Evolutionary conservation across 1,284 basidiomycete genomes (phyloP).

Genomic region (Ganoderma boninense): DNA sequence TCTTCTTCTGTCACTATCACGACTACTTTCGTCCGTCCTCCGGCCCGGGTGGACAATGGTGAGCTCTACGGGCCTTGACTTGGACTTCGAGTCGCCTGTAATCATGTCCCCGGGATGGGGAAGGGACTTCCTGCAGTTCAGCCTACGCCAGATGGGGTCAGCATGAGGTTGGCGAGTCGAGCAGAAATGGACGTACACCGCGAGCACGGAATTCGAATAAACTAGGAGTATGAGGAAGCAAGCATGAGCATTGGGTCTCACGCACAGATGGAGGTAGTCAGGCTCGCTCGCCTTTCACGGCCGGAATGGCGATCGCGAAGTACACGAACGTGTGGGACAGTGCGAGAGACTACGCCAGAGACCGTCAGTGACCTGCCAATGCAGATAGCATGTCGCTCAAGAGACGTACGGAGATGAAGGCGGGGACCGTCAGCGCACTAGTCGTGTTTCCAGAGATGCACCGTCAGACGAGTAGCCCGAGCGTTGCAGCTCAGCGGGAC

Average conservation of each 20-base stretch:
- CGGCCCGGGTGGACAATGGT: not conserved
- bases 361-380: not conserved
- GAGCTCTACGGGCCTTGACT: not conserved
- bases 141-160: not conserved
- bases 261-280: no score
- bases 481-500: not conserved
- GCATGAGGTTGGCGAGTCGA: no score
- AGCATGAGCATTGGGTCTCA: not conserved
- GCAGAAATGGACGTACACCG: not conserved
- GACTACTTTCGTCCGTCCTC: not conserved
- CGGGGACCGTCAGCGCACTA: constrained; percentile 1
- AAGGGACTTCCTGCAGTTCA: not conserved
- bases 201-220: constrained; percentile 1
- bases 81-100: not conserved
- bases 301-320: constrained; percentile 2
- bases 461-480: not conserved
- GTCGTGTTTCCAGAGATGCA: not conserved
- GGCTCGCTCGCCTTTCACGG: not conserved
- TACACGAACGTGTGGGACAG: constrained; percentile 1
- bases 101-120: not conserved
- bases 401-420: constrained; percentile 6
- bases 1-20: no score
- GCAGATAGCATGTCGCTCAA: not conserved
- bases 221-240: not conserved
- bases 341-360: not conserved